Evolutionary conservation across 371 early-diverging fungal species (phyloP).

Genomic region (Mucor racemosus): DNA sequence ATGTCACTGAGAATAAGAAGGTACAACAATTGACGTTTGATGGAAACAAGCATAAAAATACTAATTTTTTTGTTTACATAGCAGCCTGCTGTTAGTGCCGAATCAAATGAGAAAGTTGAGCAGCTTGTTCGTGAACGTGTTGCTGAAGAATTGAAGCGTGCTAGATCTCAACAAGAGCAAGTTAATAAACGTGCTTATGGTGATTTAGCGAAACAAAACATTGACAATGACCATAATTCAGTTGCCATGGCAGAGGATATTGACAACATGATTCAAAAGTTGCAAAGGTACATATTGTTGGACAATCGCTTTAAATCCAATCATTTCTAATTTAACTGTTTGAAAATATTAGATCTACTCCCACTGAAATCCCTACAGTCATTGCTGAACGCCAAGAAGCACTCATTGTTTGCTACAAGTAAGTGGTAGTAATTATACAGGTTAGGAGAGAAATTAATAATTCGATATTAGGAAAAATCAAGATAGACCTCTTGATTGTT

Average conservation of each 20-base stretch:
- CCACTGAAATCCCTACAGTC: slow-evolving; percentile 44
- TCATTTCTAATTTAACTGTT: no score
- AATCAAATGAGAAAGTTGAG: slow-evolving; percentile 47
- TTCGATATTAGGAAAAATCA: slow-evolving; percentile 45
- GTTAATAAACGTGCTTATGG: slow-evolving; percentile 35
- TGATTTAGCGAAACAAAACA: slow-evolving; percentile 46
- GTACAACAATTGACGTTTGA: neutral
- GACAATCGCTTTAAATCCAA: no score
- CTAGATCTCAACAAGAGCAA: slow-evolving; percentile 35
- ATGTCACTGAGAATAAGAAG: slow-evolving; percentile 8
- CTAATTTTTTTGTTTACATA: neutral
- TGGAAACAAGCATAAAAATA: neutral
- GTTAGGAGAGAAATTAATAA: neutral
- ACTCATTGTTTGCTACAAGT: slow-evolving; percentile 55
- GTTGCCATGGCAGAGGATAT: slow-evolving; percentile 52
- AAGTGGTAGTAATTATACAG: neutral
- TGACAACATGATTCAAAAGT: slow-evolving; percentile 49
- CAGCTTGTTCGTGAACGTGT: slow-evolving; percentile 50
- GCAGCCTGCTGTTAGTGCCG: slow-evolving; percentile 14
- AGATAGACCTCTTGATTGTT: slow-evolving; percentile 67
- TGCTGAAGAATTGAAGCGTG: slow-evolving; percentile 45
- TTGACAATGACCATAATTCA: slow-evolving; percentile 52
- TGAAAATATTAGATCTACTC: slow-evolving; percentile 34
- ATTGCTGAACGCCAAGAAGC: slow-evolving; percentile 51
- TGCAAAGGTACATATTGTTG: slow-evolving; percentile 40